These are phyloP conservation scores for Emmonsia crescens DNA, from an alignment of 2,329 filamentous ascomycete species.

Conservation along the genomic window DNA sequence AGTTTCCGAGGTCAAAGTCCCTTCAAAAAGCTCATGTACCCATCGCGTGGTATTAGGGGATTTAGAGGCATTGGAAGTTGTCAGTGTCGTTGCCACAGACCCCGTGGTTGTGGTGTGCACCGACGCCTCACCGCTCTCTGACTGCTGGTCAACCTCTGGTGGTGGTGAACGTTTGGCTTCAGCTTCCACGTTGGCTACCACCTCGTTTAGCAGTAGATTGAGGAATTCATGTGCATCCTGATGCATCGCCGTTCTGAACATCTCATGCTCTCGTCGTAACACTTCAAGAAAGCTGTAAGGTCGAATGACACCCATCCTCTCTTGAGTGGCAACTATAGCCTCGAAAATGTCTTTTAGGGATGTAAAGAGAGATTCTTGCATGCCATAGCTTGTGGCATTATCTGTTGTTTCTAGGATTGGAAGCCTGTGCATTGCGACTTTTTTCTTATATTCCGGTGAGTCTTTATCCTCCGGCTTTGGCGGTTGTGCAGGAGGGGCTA, in stretches of 20 bases:
- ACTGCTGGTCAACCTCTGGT: slow-evolving; percentile 26
- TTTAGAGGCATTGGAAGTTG: slow-evolving; percentile 29
- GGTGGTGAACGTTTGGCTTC: slow-evolving; percentile 49
- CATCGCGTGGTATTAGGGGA: slow-evolving; percentile 64
- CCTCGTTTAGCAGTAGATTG: slow-evolving; percentile 87
- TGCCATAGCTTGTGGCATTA: slow-evolving; percentile 69
- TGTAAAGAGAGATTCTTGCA: slow-evolving; percentile 91
- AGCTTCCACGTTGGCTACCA: slow-evolving; percentile 88
- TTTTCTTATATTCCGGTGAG: slow-evolving; percentile 96
- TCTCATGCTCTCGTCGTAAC: slow-evolving; percentile 86
- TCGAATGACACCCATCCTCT: slow-evolving; percentile 79
- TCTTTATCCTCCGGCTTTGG: slow-evolving; percentile 84
- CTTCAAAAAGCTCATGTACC: slow-evolving; percentile 97
- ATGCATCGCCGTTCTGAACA: slow-evolving; percentile 95
- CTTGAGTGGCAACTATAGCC: slow-evolving; percentile 68
- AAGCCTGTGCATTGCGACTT: slow-evolving; percentile 77
- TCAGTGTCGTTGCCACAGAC: slow-evolving; percentile 24
- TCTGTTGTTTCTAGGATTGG: slow-evolving; percentile 81
- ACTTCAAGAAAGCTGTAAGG: slow-evolving; percentile 90
- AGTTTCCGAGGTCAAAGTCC: slow-evolving; percentile 87
- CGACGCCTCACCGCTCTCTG: slow-evolving; percentile 34
- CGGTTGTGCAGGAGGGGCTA: slow-evolving; percentile 33
- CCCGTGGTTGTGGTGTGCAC: slow-evolving; percentile 41
- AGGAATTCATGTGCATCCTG: slow-evolving; percentile 98
- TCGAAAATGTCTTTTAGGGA: slow-evolving; percentile 94